phyloP scores from a whole-genome alignment of 2,329 filamentous ascomycete species.

The Beauveria bassiana region DNA sequence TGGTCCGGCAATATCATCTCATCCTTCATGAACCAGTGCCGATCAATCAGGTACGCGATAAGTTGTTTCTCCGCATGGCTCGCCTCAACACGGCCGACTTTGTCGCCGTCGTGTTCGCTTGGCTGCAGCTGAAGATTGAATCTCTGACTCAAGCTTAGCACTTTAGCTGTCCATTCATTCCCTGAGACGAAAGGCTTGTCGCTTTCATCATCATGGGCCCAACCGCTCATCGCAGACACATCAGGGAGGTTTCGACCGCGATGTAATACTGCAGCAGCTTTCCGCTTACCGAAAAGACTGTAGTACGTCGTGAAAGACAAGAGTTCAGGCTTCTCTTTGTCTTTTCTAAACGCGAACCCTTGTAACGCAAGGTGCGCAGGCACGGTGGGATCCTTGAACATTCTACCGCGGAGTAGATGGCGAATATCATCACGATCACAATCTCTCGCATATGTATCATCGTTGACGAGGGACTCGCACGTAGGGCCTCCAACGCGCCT shows the following conservation, averaged over 20 bases:
- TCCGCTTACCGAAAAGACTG: background rate
- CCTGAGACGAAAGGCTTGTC: background rate
- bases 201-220: background rate
- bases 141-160: background rate
- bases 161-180: background rate
- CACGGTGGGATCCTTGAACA: no score
- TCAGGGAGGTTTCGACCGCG: background rate
- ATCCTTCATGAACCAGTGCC: background rate
- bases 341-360: background rate
- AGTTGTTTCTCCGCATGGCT: background rate
- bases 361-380: no score
- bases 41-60: background rate
- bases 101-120: background rate
- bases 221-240: background rate
- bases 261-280: background rate
- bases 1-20: background rate
- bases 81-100: background rate
- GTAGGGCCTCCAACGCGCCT: no score
- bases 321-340: background rate
- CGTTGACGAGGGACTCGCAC: no score
- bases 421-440: no score
- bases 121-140: background rate
- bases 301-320: background rate
- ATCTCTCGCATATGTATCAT: no score
- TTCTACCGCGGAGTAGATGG: no score